Evolutionary conservation across 768 basidiomycete genomes (phyloP).

Genomic region (Kockovaella imperatae): DNA sequence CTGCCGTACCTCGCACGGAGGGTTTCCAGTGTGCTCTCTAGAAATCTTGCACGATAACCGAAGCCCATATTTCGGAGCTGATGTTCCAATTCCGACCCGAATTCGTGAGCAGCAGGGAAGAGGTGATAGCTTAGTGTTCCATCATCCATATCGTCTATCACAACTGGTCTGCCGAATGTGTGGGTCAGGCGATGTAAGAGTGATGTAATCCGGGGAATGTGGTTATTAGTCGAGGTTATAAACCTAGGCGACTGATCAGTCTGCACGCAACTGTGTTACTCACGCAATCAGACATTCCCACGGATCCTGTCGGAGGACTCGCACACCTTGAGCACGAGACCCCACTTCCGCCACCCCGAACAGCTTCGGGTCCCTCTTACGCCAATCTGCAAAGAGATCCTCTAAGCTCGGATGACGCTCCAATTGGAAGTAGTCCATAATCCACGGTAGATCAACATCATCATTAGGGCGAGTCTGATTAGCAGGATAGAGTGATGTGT

Average conservation of each 20-base stretch:
- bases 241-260: constrained; percentile 54
- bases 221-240: constrained; percentile 96
- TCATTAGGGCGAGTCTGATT: too few relatives aligned
- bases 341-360: constrained; percentile 57
- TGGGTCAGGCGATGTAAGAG: constrained; percentile 80
- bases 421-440: constrained; percentile 84
- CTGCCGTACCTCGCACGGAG: constrained; percentile 21
- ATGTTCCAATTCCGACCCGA: constrained; percentile 50
- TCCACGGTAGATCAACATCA: constrained; percentile 39
- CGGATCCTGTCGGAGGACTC: constrained; percentile 84
- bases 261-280: constrained; percentile 41
- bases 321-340: constrained; percentile 64
- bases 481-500: constrained; percentile 28
- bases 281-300: constrained; percentile 94
- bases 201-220: constrained; percentile 85
- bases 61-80: constrained; percentile 77
- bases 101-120: constrained; percentile 58
- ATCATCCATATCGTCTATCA: constrained; percentile 46
- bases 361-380: constrained; percentile 56
- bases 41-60: constrained; percentile 88
- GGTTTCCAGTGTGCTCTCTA: constrained; percentile 48
- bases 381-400: constrained; percentile 69
- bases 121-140: constrained; percentile 55
- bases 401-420: constrained; percentile 57
- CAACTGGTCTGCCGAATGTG: constrained; percentile 63